Base-by-base conservation (phyloP, 352 stramenopile genomes). In the Saprolegnia parasitica region DNA sequence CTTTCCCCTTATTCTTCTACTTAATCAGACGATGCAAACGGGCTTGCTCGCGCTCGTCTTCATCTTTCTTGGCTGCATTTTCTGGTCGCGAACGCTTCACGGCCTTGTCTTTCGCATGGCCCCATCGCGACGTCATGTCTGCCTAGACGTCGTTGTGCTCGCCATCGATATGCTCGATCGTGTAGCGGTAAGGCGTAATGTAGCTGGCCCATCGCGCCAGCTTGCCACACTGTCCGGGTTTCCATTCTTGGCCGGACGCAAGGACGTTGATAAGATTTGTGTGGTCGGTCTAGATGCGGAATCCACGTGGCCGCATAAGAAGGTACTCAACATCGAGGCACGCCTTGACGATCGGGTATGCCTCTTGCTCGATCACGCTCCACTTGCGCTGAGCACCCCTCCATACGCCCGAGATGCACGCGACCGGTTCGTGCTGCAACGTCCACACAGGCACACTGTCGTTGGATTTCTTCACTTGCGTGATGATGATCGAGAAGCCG, bases 261-360 rank as follows among this genome's bases (percentile, higher is more conserved):
- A 78, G 77, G 0, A 78, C 56, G 3, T 76, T 63, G 23, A 77
- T 75, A 0, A 78, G 32, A 16, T 74, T 77, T 0, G 47, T 60
- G 35, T 77, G 75, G 23, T 77, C 71, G 16, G 61, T 73, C 21
- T 56, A 77, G 4, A 78, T 21, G 23, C 2, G 29, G 58, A 68
- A 74, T 55, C 21, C 46, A 29, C 37, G 15, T 20, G 16, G 21
- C 11, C 68, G 32, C 10, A 72, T 20, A 10, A 78, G 63, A 35
- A 35, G 29, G 2, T 35, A 35, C 29, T 35, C 29, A 35, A 35
- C 2, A 5, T 35, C 29, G 29, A 35, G 29, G 5, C 29, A 35
- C 29, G 29, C 29, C 29, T 35, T 35, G 29, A 35, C 29, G 5
- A 35, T 35, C 29, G 29, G 29, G 29, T 35, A 35, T 5, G 29